A percentile compares a stretch with the other conserved stretches of the same genome.
Conservation (phyloP, 495 filamentous ascomycete genomes). For the Viridothelium virens region DNA sequence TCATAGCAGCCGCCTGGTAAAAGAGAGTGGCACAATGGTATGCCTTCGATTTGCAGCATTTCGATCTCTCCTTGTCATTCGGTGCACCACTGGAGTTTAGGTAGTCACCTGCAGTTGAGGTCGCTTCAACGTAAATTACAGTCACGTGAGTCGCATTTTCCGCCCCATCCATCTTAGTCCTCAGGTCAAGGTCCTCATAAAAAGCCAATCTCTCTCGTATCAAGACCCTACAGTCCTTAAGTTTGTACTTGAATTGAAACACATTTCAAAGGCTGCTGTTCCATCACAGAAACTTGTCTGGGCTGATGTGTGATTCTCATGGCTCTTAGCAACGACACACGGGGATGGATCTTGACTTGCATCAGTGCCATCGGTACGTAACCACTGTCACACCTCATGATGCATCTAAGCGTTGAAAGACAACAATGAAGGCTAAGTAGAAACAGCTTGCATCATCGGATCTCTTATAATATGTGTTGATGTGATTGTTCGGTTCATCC, state of each 20-base stretch:
- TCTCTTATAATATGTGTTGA: constrained; percentile 84
- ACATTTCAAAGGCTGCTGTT: no score
- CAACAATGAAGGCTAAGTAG: constrained; percentile 1
- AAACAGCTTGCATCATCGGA: constrained; percentile 67
- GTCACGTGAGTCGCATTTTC: not conserved
- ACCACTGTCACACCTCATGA: constrained; percentile 4
- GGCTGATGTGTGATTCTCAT: constrained; percentile 25
- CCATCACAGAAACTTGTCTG: no score
- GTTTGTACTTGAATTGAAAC: no score
- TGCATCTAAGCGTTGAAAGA: not conserved
- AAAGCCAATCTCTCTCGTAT: not conserved
- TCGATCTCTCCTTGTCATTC: not conserved
- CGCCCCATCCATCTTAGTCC: not conserved
- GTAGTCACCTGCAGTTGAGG: no score
- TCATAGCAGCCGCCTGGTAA: no score
- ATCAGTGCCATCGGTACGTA: constrained; percentile 70
- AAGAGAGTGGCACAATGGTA: no score
- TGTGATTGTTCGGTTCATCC: constrained; percentile 60
- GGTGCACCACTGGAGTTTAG: no score
- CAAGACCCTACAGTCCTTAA: not conserved
- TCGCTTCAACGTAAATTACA: not conserved
- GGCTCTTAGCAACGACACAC: constrained; percentile 66
- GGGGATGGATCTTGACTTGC: constrained; percentile 87
- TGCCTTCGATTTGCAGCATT: not conserved
- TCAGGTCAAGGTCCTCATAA: not conserved